Evolutionary conservation across 805 yeast genomes (phyloP).

Genomic region (Candida namnaoensis): DNA sequence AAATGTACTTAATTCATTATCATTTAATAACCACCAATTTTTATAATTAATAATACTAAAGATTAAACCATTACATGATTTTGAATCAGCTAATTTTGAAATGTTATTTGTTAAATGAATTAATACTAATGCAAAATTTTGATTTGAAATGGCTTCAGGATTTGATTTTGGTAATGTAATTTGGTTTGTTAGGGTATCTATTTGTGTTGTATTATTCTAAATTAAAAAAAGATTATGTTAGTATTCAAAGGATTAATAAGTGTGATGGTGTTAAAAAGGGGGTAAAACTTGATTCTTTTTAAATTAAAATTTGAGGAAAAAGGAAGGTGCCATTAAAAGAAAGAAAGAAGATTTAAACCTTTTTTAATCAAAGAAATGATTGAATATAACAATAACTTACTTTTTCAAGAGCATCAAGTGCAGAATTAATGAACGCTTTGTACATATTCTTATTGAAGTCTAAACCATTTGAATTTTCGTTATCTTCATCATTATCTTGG

Average conservation of each 20-base stretch:
- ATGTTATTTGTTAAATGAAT: slow-evolving; percentile 54
- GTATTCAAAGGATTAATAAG: slow-evolving; percentile 5
- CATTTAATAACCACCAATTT: slow-evolving; percentile 49
- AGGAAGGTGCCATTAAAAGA: too few relatives aligned
- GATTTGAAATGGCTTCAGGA: slow-evolving; percentile 43
- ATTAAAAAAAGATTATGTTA: slow-evolving; percentile 13
- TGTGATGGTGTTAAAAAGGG: slow-evolving; percentile 1
- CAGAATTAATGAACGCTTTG: slow-evolving; percentile 47
- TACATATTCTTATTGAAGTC: slow-evolving; percentile 26
- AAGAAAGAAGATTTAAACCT: too few relatives aligned
- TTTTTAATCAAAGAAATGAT: too few relatives aligned
- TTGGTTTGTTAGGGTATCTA: slow-evolving; percentile 54
- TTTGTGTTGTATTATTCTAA: slow-evolving; percentile 40
- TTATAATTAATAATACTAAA: slow-evolving; percentile 49
- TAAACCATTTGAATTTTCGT: slow-evolving; percentile 2
- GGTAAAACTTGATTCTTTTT: too few relatives aligned
- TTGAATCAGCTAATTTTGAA: slow-evolving; percentile 52
- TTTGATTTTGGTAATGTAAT: slow-evolving; percentile 42
- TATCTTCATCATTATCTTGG: slow-evolving; percentile 5
- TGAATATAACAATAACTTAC: slow-evolving; percentile 21
- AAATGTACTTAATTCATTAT: slow-evolving; percentile 41
- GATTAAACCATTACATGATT: slow-evolving; percentile 42
- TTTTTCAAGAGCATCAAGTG: slow-evolving; percentile 61
- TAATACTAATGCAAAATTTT: slow-evolving; percentile 47
- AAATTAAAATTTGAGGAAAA: too few relatives aligned